Conservation (phyloP, 2,329 filamentous ascomycete genomes). For the Hypomyces perniciosus region DNA sequence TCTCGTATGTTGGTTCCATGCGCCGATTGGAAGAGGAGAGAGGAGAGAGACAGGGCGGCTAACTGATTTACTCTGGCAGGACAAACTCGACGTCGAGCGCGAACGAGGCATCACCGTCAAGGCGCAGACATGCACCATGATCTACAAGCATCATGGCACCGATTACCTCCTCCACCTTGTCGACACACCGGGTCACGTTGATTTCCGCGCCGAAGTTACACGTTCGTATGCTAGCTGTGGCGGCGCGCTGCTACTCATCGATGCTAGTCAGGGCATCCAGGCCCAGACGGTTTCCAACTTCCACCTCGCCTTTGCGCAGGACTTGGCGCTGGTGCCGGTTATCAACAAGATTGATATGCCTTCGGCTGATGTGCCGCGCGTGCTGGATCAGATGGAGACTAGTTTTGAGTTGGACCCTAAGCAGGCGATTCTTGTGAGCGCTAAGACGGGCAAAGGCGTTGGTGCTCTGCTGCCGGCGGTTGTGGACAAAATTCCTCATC, state of each 20-base stretch:
- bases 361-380: constrained; percentile 79
- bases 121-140: constrained; percentile 96
- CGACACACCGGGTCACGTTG: constrained; percentile 94
- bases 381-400: constrained; percentile 76
- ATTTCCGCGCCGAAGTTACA: constrained; percentile 94
- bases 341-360: constrained; percentile 96
- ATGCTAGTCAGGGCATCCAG: constrained; percentile 94
- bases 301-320: constrained; percentile 92
- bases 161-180: constrained; percentile 95
- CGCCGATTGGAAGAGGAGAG: not conserved
- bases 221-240: constrained; percentile 94
- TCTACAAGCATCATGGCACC: constrained; percentile 77
- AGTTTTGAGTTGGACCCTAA: constrained; percentile 83
- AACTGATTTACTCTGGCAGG: constrained; percentile 31
- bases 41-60: not conserved
- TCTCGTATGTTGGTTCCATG: constrained; percentile 40
- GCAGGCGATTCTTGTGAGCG: constrained; percentile 68
- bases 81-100: constrained; percentile 94
- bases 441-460: constrained; percentile 90
- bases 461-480: constrained; percentile 76
- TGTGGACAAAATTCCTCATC: constrained; percentile 76
- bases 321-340: constrained; percentile 78
- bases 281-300: constrained; percentile 99
- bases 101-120: constrained; percentile 98
- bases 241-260: constrained; percentile 84